Conservation (phyloP, 2,329 filamentous ascomycete genomes). For the Colletotrichum tabaci region DNA sequence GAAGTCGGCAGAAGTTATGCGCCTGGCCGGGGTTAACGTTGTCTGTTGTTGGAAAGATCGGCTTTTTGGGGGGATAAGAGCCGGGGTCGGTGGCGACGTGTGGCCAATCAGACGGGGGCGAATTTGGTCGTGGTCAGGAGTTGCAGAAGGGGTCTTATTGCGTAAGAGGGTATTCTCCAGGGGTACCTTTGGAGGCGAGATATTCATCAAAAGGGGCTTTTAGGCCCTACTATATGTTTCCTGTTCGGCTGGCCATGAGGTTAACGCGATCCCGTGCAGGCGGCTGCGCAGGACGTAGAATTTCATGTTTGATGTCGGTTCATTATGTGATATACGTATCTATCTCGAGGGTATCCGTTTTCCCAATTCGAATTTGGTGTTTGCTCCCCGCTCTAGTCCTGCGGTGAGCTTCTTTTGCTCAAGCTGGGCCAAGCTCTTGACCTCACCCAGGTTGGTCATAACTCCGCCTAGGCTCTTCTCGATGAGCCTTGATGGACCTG, state of each 20-base stretch:
- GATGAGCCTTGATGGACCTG: not conserved
- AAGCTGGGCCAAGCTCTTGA: not conserved
- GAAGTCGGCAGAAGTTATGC: slow-evolving; percentile 41
- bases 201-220: slow-evolving; percentile 6
- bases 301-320: not conserved
- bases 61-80: slow-evolving; percentile 17
- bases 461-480: not conserved
- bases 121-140: slow-evolving; percentile 30
- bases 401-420: too few relatives aligned
- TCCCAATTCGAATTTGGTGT: not conserved
- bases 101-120: slow-evolving; percentile 32
- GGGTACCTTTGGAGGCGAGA: not conserved
- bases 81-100: slow-evolving; percentile 27
- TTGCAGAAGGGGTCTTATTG: slow-evolving; percentile 17
- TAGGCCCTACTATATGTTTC: not conserved
- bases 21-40: slow-evolving; percentile 19
- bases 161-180: not conserved
- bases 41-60: slow-evolving; percentile 24
- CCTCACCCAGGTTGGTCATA: not conserved
- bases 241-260: not conserved
- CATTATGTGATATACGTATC: slow-evolving; percentile 8
- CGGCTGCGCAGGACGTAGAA: not conserved
- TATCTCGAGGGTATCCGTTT: slow-evolving; percentile 20
- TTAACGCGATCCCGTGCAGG: not conserved
- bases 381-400: not conserved